Evolutionary conservation across 2,329 filamentous ascomycete species (phyloP).

Genomic region (Zarea fungicola): DNA sequence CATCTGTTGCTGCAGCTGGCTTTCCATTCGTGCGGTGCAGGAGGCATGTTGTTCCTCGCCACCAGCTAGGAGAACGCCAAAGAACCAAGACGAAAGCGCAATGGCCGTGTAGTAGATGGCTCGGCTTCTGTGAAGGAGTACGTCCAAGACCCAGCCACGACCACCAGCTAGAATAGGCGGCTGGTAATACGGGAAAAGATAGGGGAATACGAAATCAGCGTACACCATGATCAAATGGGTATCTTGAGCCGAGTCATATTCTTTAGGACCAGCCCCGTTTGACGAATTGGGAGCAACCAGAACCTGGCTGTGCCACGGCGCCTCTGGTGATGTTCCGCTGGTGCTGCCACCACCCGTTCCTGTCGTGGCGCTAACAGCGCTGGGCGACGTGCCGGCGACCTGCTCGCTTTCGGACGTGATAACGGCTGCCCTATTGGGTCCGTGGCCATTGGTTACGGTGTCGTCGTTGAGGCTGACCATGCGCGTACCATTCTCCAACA

Average conservation of each 20-base stretch:
- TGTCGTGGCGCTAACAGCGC: not conserved
- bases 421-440: slow-evolving; percentile 4
- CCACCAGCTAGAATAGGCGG: slow-evolving; percentile 52
- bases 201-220: slow-evolving; percentile 57
- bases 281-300: slow-evolving; percentile 9
- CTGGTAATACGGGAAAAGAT: slow-evolving; percentile 58
- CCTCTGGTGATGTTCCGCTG: slow-evolving; percentile 24
- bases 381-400: slow-evolving; percentile 7
- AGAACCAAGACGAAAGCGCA: slow-evolving; percentile 53
- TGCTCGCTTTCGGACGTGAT: slow-evolving; percentile 2
- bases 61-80: slow-evolving; percentile 39
- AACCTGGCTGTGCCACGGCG: slow-evolving; percentile 28
- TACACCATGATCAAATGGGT: slow-evolving; percentile 50
- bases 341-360: too few species aligned
- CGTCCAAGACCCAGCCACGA: slow-evolving; percentile 54
- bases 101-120: slow-evolving; percentile 53
- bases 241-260: slow-evolving; percentile 20
- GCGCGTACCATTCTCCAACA: slow-evolving; percentile 31
- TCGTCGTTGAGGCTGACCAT: slow-evolving; percentile 14
- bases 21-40: slow-evolving; percentile 31
- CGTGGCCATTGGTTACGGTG: slow-evolving; percentile 13
- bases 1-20: slow-evolving; percentile 39
- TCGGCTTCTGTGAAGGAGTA: slow-evolving; percentile 49
- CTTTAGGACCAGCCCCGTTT: too few species aligned
- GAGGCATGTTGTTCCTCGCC: slow-evolving; percentile 28